Conservation (phyloP, 176 grass and related monocot genomes). For the Sorghum bicolor region DNA sequence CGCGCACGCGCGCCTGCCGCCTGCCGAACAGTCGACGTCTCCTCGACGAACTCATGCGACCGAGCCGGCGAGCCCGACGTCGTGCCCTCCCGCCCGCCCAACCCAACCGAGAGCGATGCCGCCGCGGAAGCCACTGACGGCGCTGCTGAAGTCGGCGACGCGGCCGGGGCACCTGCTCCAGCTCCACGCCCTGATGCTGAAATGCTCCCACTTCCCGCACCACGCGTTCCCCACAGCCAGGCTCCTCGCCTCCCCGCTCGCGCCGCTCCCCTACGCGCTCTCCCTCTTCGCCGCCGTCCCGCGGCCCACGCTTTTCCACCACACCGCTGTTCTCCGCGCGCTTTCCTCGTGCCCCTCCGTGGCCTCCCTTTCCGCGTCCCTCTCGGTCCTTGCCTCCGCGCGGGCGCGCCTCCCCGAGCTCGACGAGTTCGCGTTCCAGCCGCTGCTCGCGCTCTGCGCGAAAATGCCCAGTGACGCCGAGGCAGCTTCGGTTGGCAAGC, state of each 20-base stretch:
- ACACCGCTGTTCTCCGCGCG: slow-evolving; percentile 41
- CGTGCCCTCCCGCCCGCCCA: neutral
- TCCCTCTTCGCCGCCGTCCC: slow-evolving; percentile 53
- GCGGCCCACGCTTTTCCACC: slow-evolving; percentile 48
- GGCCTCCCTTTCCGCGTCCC: neutral
- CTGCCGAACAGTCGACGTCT: neutral
- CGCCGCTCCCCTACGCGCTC: slow-evolving; percentile 43
- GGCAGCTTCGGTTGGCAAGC: slow-evolving; percentile 22
- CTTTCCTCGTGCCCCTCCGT: slow-evolving; percentile 16
- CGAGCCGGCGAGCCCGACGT: neutral
- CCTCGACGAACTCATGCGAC: neutral
- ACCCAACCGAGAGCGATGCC: slow-evolving; percentile 10
- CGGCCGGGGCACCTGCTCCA: slow-evolving; percentile 34
- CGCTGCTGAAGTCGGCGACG: slow-evolving; percentile 41
- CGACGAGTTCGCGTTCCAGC: slow-evolving; percentile 59
- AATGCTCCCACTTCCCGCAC: slow-evolving; percentile 45
- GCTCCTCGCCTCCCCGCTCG: slow-evolving; percentile 52
- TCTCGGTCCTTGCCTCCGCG: slow-evolving; percentile 32
- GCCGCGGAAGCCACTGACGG: slow-evolving; percentile 20
- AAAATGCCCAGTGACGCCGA: neutral
- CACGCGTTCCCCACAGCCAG: slow-evolving; percentile 47
- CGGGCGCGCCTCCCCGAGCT: slow-evolving; percentile 28
- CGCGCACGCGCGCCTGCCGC: neutral
- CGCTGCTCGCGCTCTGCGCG: slow-evolving; percentile 50
- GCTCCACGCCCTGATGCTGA: slow-evolving; percentile 49